A percentile compares a stretch with the other conserved stretches of the same genome.
Evolutionary conservation across 805 yeast species (phyloP).

Genomic region (Myxozyma lipomycoides): DNA sequence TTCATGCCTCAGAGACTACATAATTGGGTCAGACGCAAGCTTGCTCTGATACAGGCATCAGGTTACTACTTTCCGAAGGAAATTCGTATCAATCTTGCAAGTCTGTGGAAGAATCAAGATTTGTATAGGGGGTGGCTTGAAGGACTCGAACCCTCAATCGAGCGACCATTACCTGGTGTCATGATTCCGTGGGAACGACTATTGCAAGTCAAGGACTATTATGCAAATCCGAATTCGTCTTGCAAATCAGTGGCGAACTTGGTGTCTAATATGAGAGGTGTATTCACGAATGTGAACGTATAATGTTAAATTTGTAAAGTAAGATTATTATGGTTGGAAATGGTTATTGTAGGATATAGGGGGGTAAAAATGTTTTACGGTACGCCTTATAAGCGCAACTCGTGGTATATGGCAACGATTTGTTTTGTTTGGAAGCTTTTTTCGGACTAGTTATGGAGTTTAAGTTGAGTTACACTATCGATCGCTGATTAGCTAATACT

Average conservation of each 20-base stretch:
- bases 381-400: not conserved
- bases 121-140: conserved; percentile 23
- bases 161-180: conserved; percentile 7
- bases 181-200: conserved; percentile 22
- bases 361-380: not conserved
- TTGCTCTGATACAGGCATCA: conserved; percentile 20
- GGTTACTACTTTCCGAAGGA: conserved; percentile 25
- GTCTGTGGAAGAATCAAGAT: conserved; percentile 16
- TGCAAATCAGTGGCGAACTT: conserved; percentile 6
- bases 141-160: conserved; percentile 14
- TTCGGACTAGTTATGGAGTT: not conserved
- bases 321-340: not conserved
- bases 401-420: too few species aligned
- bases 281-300: conserved; percentile 7
- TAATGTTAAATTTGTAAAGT: not conserved
- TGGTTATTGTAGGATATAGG: not conserved
- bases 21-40: conserved; percentile 22
- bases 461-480: not conserved
- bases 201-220: conserved; percentile 15
- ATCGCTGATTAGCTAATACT: not conserved
- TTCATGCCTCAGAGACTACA: conserved; percentile 20
- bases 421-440: not conserved
- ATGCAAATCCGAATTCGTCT: conserved; percentile 1
- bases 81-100: conserved; percentile 19
- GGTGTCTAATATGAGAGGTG: conserved; percentile 18